Evolutionary conservation across 2,329 filamentous ascomycete species (phyloP).

Genomic region (Alternaria alternata): DNA sequence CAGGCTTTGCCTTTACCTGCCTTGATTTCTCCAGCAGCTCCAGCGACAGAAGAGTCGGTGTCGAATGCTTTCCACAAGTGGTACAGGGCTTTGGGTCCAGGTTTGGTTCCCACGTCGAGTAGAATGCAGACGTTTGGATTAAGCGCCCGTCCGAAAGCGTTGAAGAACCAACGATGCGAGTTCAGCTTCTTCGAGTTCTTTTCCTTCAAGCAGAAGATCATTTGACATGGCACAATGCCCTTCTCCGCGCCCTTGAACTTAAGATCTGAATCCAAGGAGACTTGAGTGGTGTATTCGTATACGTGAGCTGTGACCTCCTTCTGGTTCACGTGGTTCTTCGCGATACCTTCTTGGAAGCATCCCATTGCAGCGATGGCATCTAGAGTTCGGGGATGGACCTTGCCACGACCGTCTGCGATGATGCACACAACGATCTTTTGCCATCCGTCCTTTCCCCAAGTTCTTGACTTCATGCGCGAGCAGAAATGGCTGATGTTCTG

Average conservation of each 20-base stretch:
- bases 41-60: conserved; percentile 95
- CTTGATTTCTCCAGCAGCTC: conserved; percentile 96
- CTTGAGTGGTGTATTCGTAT: conserved; percentile 98
- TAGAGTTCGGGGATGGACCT: conserved; percentile 90
- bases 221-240: conserved; percentile 96
- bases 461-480: conserved; percentile 87
- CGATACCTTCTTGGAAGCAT: conserved; percentile 97
- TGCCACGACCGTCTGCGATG: conserved; percentile 91
- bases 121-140: conserved; percentile 97
- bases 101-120: conserved; percentile 94
- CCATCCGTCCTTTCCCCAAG: conserved; percentile 97
- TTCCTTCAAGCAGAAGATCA: conserved; percentile 98
- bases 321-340: conserved; percentile 97
- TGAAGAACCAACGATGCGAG: conserved; percentile 99
- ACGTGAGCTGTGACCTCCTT: conserved; percentile 95
- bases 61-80: conserved; percentile 99
- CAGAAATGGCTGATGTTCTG: conserved; percentile 98
- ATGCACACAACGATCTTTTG: conserved; percentile 99
- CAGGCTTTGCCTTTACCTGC: conserved; percentile 91
- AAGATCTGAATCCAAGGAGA: conserved; percentile 91
- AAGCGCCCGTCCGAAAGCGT: conserved; percentile 90
- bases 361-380: conserved; percentile 96
- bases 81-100: conserved; percentile 89
- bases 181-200: conserved; percentile 98
- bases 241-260: conserved; percentile 99